Evolutionary conservation across 805 yeast genomes (phyloP), one percentile per base, ranked within the genome.

Genomic region (Myxozyma neotropica): DNA sequence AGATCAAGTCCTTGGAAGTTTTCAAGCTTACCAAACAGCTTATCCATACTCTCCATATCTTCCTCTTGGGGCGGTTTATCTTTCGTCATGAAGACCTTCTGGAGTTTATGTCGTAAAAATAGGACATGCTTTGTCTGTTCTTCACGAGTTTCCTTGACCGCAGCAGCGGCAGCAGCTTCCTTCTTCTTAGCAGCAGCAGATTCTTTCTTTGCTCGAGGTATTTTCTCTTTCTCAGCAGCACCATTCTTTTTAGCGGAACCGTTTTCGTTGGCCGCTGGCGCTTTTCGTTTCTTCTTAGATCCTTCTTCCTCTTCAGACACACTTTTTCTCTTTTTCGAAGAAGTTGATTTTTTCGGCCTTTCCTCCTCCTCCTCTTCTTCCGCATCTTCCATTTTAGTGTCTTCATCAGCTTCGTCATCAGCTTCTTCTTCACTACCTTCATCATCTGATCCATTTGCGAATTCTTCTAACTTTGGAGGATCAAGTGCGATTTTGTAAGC

Each of bases 401-500:
- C 64, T 24, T 36, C 57, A 5, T 40, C 38, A 68, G 57, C 70
- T 1, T 63, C 69, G 4, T 61, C 63, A 33, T 70, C 68, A 47
- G 61, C 72, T n/a, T 67, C 74, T 6, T 63, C 72, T 0, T 66
- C 72, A 13, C 70, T 72, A 3, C 64, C 75, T 12, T 71, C 73
- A 42, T 72, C 80, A 21, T 61, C 68, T 23, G 29, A 64, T n/a
- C 43, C 45, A 10, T 45, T 46, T 21, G 68, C 68, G 62, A 80
- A 78, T 29, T 77, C 83, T 38, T 80, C 82, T 17, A 77, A 69
- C 17, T 73, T 72, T 0, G 83, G 80, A 1, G 86, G 82, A 36
- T 81, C 80, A 27, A 75, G 68, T 1, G 89, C 85, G 67, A 83
- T 76, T 59, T 77, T 73, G 68, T 82, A 84, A 0, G 88, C 88